These are phyloP conservation scores for Pleurostoma richardsiae DNA, from an alignment of 2,329 filamentous ascomycete species.

Conservation along the genomic window DNA sequence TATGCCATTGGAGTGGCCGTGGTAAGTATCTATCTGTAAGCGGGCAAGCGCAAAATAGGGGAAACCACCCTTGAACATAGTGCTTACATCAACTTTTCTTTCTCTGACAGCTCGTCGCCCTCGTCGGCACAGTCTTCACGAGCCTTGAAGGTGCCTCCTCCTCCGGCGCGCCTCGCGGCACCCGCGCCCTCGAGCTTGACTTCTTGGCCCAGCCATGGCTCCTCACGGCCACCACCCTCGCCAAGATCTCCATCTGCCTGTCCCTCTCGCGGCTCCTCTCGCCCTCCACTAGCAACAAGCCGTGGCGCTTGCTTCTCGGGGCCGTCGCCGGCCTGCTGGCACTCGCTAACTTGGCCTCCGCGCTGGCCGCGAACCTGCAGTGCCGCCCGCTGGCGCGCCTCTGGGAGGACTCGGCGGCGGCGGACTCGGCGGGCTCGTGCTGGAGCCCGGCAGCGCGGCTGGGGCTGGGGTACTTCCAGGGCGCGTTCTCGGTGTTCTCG, in stretches of 20 bases:
- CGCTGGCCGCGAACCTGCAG: constrained; percentile 26
- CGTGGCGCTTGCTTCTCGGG: constrained; percentile 24
- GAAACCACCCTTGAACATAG: too few relatives aligned
- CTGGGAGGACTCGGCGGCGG: constrained; percentile 20
- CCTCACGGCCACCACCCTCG: constrained; percentile 25
- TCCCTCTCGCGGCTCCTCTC: constrained; percentile 25
- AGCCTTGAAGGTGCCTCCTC: constrained; percentile 22
- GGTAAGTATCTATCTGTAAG: constrained; percentile 12
- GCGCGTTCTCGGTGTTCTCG: constrained; percentile 27
- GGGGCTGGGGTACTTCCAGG: constrained; percentile 28
- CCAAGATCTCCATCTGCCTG: constrained; percentile 30
- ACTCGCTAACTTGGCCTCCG: constrained; percentile 23
- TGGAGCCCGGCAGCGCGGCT: constrained; percentile 23
- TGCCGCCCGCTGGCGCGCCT: constrained; percentile 30
- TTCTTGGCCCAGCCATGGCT: constrained; percentile 29
- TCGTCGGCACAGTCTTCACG: constrained; percentile 26
- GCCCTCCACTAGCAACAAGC: constrained; percentile 8
- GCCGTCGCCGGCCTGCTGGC: constrained; percentile 23
- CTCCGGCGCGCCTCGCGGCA: neutral
- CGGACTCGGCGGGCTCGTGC: constrained; percentile 17
- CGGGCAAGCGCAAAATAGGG: too few relatives aligned
- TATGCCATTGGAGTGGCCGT: constrained; percentile 25
- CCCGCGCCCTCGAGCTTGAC: constrained; percentile 24
- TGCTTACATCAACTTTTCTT: neutral
- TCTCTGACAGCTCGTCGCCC: constrained; percentile 20